phyloP scores from a whole-genome alignment of 768 basidiomycete genomes.

The Podaxis sp. region DNA sequence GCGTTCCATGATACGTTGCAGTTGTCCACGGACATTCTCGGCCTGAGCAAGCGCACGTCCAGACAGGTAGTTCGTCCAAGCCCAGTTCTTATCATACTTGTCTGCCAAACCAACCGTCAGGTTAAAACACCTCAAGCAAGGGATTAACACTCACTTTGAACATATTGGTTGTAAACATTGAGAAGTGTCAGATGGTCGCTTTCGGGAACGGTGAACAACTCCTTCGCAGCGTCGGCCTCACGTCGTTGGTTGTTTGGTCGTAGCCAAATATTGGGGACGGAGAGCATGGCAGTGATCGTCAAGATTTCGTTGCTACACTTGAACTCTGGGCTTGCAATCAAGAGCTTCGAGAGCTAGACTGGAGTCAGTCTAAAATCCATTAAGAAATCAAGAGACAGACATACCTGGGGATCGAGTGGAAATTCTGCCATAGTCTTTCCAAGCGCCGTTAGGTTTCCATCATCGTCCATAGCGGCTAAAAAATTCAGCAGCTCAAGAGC shows the following conservation, averaged over 20 bases:
- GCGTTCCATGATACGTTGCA: constrained; percentile 89
- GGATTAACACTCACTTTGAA: constrained; percentile 55
- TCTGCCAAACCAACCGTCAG: constrained; percentile 41
- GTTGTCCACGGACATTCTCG: constrained; percentile 89
- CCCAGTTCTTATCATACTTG: constrained; percentile 80
- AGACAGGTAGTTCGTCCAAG: constrained; percentile 88
- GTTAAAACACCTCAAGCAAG: background rate
- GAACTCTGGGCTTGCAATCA: constrained; percentile 93
- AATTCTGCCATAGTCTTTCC: constrained; percentile 97
- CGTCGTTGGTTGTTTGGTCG: constrained; percentile 85
- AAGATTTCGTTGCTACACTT: constrained; percentile 95
- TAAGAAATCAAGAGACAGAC: constrained; percentile 15
- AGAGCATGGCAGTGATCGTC: constrained; percentile 95
- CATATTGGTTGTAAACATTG: constrained; percentile 94
- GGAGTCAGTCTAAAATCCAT: background rate
- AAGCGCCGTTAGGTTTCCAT: constrained; percentile 84
- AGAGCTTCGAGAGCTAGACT: constrained; percentile 81
- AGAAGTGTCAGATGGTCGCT: constrained; percentile 96
- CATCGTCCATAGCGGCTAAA: constrained; percentile 90
- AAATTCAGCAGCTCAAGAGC: constrained; percentile 93
- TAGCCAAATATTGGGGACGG: constrained; percentile 94
- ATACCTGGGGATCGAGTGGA: constrained; percentile 94
- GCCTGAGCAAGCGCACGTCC: constrained; percentile 83
- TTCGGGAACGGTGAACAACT: constrained; percentile 83
- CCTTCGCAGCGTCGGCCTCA: constrained; percentile 93